Base-by-base conservation (phyloP, 2,329 filamentous ascomycete species). In the Penicillium sp. region DNA sequence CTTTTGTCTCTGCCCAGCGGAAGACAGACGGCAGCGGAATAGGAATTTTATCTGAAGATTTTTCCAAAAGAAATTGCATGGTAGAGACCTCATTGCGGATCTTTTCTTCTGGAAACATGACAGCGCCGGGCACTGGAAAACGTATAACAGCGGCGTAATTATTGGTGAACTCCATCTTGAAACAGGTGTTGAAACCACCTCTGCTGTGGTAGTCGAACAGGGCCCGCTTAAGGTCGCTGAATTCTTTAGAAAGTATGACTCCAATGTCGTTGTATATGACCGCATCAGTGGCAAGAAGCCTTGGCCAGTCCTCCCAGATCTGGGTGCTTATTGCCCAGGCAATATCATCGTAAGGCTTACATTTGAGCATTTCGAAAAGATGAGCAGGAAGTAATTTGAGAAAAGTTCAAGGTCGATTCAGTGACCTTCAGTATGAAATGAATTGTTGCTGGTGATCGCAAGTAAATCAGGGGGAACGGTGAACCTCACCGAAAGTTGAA, bases 51-150 rank as follows among this genome's bases (percentile, higher is more conserved):
- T 43, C 2, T 28, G 41, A 35, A 4, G 52, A 46, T 22, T 37
- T 18, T 1, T 57, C 41, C 18, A 8, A 10, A 3, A 54, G 1
- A 37, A 31, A 56, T 34, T 27, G 30, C 51, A 59, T 56, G 2
- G 36, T 12, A 25, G 44, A 27, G 34, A 45, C 52, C n/a, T 59
- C 53, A 27, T 56, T 54, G 6, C 40, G 41, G 10, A 61, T 42
- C 44, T 65, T 63, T 16, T 64, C 62, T 47, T 65, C 56, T 1
- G 53, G 53, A 52, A 64, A 63, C 46, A 62, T 53, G 0, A 48
- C 25, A 5, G 25, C 30, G 0, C 56, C 58, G 7, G 58, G 57
- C 3, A 51, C 13, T 13, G 56, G 57, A 34, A 64, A 60, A 6
- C 60, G 49, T 9, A 64, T 53, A 14, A 64, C 22, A 14, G 55